Evolutionary conservation across 1,139 yeast genomes (phyloP).

Genomic region (Hemisphaericaspora lyxosophila): DNA sequence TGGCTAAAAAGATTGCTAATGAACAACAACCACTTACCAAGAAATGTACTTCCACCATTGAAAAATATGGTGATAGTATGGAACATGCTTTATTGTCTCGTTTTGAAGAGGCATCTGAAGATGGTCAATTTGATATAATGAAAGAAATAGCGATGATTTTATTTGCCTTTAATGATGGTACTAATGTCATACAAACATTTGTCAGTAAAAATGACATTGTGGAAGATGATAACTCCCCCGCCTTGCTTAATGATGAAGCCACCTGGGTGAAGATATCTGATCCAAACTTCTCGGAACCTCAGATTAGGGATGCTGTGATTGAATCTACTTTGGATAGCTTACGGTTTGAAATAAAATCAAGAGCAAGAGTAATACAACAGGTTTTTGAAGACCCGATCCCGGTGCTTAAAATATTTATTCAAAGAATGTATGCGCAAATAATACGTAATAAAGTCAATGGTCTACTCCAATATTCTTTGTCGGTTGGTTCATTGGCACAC

Average conservation of each 20-base stretch:
- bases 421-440: slow-evolving; percentile 76
- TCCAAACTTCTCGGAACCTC: slow-evolving; percentile 31
- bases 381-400: slow-evolving; percentile 69
- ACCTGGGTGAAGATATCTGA: slow-evolving; percentile 38
- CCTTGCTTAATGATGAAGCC: slow-evolving; percentile 38
- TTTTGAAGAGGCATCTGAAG: slow-evolving; percentile 62
- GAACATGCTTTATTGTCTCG: slow-evolving; percentile 63
- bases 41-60: slow-evolving; percentile 55
- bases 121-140: slow-evolving; percentile 62
- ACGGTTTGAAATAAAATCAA: slow-evolving; percentile 55
- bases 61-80: slow-evolving; percentile 72
- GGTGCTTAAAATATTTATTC: slow-evolving; percentile 69
- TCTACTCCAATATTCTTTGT: slow-evolving; percentile 62
- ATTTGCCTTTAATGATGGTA: slow-evolving; percentile 81
- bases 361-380: slow-evolving; percentile 68
- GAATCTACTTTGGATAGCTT: slow-evolving; percentile 26
- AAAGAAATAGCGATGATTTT: slow-evolving; percentile 77
- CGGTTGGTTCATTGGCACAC: slow-evolving; percentile 69
- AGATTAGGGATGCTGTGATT: slow-evolving; percentile 28
- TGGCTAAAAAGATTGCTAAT: slow-evolving; percentile 61
- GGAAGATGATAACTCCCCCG: slow-evolving; percentile 34
- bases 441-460: slow-evolving; percentile 67
- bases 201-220: slow-evolving; percentile 73
- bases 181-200: slow-evolving; percentile 77
- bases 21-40: slow-evolving; percentile 51